Conservation (phyloP, 106 monocot species). For the Posidonia australis region DNA sequence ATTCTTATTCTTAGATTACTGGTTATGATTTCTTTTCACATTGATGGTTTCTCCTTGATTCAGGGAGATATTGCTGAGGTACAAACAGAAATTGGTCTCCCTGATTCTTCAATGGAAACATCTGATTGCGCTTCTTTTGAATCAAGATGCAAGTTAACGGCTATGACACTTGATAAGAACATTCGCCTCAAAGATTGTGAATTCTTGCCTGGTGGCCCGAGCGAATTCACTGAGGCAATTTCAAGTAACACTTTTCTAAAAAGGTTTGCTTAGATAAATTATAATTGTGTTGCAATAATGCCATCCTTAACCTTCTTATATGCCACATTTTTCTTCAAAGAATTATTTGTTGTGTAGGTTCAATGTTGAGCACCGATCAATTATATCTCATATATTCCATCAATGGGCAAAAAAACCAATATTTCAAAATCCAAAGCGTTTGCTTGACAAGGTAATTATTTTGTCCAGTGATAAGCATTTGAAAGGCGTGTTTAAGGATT, state of each 20-base stretch:
- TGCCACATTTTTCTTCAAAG: background rate
- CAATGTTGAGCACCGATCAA: constrained; percentile 52
- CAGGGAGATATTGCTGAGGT: background rate
- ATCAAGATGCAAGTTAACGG: constrained; percentile 10
- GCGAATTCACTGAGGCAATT: constrained; percentile 29
- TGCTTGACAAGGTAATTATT: constrained; percentile 67
- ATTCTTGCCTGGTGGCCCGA: background rate
- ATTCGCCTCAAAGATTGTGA: constrained; percentile 1
- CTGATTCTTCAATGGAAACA: background rate
- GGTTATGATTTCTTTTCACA: background rate
- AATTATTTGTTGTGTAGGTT: constrained; percentile 32
- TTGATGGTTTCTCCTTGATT: background rate
- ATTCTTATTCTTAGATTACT: background rate
- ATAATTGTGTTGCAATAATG: background rate
- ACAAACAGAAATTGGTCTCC: background rate
- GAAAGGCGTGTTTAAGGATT: background rate
- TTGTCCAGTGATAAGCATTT: background rate
- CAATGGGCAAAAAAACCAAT: constrained; percentile 81
- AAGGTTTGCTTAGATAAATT: constrained; percentile 28
- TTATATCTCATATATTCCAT: constrained; percentile 81
- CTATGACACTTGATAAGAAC: background rate
- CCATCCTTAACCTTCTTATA: background rate
- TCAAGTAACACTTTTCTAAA: constrained; percentile 59
- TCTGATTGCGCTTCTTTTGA: constrained; percentile 6
- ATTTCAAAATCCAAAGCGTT: constrained; percentile 72